Evolutionary conservation across 306 rosid species (phyloP).

Genomic region (Quercus parvula): DNA sequence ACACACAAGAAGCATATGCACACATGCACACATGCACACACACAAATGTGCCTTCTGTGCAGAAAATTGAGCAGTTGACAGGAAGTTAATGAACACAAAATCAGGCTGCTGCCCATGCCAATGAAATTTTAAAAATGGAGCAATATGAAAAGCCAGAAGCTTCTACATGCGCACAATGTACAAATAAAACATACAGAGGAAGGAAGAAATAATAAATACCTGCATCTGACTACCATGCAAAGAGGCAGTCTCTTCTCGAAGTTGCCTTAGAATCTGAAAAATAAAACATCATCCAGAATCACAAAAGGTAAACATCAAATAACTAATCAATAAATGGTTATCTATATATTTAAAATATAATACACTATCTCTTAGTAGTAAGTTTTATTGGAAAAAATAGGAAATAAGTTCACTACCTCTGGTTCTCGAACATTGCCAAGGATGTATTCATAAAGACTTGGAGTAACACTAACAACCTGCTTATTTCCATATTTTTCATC

Average conservation of each 20-base stretch:
- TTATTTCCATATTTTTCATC: slow-evolving; percentile 67
- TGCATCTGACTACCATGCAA: slow-evolving; percentile 92
- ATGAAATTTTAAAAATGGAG: neutral
- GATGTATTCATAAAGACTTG: slow-evolving; percentile 68
- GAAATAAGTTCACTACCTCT: slow-evolving; percentile 50
- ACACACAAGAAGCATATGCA: too few relatives aligned
- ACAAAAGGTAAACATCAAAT: slow-evolving; percentile 10
- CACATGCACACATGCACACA: neutral
- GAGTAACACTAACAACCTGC: slow-evolving; percentile 69
- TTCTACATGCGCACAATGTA: neutral
- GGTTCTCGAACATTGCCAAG: slow-evolving; percentile 83
- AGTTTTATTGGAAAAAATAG: neutral
- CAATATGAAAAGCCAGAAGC: neutral
- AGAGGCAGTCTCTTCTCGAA: slow-evolving; percentile 88
- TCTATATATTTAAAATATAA: neutral
- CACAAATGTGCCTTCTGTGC: neutral
- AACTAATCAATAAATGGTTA: neutral
- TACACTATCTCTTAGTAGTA: neutral
- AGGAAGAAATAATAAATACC: slow-evolving; percentile 32
- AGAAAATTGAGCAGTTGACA: neutral
- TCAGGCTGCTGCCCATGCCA: neutral
- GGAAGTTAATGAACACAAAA: neutral
- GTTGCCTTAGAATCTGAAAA: slow-evolving; percentile 71
- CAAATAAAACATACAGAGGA: neutral
- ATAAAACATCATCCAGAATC: slow-evolving; percentile 20